These are phyloP conservation scores for Chrysoporthe austroafricana DNA, from an alignment of 2,329 filamentous ascomycete species.

Conservation along the genomic window DNA sequence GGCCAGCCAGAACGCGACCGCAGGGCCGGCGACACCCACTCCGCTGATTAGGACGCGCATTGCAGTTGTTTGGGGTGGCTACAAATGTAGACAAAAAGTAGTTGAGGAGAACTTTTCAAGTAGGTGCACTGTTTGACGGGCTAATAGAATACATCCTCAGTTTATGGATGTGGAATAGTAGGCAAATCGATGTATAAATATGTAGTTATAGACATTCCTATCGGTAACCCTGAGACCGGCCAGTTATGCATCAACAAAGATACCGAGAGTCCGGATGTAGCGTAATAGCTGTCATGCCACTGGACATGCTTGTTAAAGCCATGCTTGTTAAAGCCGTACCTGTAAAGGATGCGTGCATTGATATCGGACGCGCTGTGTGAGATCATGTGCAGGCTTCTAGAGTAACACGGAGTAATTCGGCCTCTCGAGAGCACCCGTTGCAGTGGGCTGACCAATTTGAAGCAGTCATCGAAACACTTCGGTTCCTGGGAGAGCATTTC, in stretches of 20 bases:
- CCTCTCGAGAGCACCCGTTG: not conserved
- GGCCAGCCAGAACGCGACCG: slow-evolving; percentile 55
- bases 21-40: slow-evolving; percentile 41
- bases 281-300: not conserved
- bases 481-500: not conserved
- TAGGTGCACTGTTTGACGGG: too few species aligned
- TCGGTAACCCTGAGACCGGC: too few species aligned
- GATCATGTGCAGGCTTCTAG: not conserved
- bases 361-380: not conserved
- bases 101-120: too few species aligned
- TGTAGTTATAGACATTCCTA: too few species aligned
- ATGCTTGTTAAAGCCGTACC: not conserved
- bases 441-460: not conserved
- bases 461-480: too few species aligned
- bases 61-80: too few species aligned
- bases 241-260: not conserved
- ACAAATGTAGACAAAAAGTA: too few species aligned
- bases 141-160: too few species aligned
- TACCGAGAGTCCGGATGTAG: not conserved
- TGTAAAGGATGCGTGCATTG: not conserved
- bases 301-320: not conserved
- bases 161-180: too few species aligned
- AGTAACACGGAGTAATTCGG: not conserved
- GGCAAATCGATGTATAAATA: not conserved
- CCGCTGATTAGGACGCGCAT: slow-evolving; percentile 40